phyloP scores from a whole-genome alignment of 2,329 filamentous ascomycete species.

The Xylariaceae sp. region DNA sequence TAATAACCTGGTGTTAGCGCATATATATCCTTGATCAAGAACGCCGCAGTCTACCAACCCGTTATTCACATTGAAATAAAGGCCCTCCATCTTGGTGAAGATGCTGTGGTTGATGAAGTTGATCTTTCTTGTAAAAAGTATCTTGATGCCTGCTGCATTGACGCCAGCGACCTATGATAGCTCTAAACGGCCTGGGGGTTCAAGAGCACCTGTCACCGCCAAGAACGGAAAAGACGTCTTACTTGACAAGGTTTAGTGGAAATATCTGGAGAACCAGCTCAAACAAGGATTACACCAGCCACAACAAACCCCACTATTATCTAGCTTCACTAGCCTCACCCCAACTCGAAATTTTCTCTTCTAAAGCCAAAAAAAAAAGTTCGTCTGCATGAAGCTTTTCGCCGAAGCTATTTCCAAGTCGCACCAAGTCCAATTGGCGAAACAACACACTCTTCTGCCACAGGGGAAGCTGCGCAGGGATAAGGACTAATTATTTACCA shows the following conservation, averaged over 20 bases:
- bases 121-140: conserved; percentile 23
- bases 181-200: conserved; percentile 14
- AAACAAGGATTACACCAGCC: conserved; percentile 15
- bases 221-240: too few relatives aligned
- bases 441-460: conserved; percentile 13
- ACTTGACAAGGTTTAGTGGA: too few relatives aligned
- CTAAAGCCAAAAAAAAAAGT: conserved; percentile 23
- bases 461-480: conserved; percentile 39
- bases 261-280: too few relatives aligned
- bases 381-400: conserved; percentile 22
- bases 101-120: conserved; percentile 29
- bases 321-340: conserved; percentile 26
- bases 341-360: conserved; percentile 32
- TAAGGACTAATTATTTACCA: conserved; percentile 8
- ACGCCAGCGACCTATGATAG: conserved; percentile 25
- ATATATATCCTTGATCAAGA: conserved; percentile 25
- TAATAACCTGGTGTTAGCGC: conserved; percentile 45
- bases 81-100: conserved; percentile 75
- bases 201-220: conserved; percentile 13
- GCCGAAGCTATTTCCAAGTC: conserved; percentile 25
- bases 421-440: conserved; percentile 23
- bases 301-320: conserved; percentile 25
- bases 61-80: conserved; percentile 93
- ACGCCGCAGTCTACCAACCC: conserved; percentile 61
- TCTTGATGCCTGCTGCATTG: conserved; percentile 31